phyloP scores from a whole-genome alignment of 73 alveolate species.

The Paramecium bursaria region DNA sequence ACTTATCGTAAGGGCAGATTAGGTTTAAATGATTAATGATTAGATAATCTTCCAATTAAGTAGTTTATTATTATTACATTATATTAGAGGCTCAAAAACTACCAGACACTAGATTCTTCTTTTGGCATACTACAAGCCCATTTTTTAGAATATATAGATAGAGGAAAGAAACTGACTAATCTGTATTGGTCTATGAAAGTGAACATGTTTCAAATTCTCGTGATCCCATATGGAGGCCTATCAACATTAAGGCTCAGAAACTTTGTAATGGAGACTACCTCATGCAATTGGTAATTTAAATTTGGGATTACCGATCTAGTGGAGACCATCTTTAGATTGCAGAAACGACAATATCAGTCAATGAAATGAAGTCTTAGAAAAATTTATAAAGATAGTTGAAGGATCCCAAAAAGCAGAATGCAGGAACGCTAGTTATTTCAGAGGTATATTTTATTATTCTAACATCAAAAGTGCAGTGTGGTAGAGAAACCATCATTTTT shows the following conservation, averaged over 20 bases:
- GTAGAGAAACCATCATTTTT: conserved; percentile 72
- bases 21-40: conserved; percentile 52
- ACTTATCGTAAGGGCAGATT: conserved; percentile 32
- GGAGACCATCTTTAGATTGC: conserved; percentile 76
- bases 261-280: conserved; percentile 83
- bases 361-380: conserved; percentile 30
- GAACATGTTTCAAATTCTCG: conserved; percentile 41
- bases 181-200: conserved; percentile 63
- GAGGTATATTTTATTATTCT: conserved; percentile 9
- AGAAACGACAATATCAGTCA: conserved; percentile 63
- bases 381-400: not conserved
- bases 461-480: conserved; percentile 56
- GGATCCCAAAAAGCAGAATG: not conserved
- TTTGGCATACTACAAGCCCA: conserved; percentile 52
- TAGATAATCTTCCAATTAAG: conserved; percentile 45
- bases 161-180: conserved; percentile 40
- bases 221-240: conserved; percentile 71
- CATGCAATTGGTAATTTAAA: conserved; percentile 73
- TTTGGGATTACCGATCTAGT: conserved; percentile 74
- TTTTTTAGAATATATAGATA: conserved; percentile 59
- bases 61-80: not conserved
- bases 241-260: conserved; percentile 72
- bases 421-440: not conserved
- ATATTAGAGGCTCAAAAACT: conserved; percentile 57
- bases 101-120: conserved; percentile 49